A percentile compares a stretch with the other conserved stretches of the same genome.
Conservation (phyloP, 176 grass and related monocot species). For the Triticum timopheevii region DNA sequence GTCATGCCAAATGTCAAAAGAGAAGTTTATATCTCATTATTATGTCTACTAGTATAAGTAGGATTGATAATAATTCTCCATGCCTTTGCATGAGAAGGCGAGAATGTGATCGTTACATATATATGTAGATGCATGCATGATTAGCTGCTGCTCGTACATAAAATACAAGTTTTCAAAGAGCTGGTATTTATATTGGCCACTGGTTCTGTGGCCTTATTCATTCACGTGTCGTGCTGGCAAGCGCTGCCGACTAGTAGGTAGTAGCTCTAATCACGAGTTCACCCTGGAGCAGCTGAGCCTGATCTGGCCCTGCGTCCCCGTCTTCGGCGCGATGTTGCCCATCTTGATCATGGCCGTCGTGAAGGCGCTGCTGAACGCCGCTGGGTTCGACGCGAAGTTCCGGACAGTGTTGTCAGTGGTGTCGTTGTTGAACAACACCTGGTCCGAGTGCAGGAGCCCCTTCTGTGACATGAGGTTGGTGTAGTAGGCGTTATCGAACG, state of each 20-base stretch:
- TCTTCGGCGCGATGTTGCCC: slow-evolving; percentile 25
- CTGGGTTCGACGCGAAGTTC: not conserved
- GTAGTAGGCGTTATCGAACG: slow-evolving; percentile 46
- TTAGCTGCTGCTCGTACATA: too few species aligned
- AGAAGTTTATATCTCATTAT: not conserved
- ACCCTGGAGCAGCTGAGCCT: slow-evolving; percentile 27
- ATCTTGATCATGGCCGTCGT: slow-evolving; percentile 4
- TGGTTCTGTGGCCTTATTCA: too few species aligned
- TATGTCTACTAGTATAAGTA: too few species aligned
- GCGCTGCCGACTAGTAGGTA: not conserved
- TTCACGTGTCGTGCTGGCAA: too few species aligned
- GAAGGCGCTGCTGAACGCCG: not conserved
- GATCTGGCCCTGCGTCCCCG: slow-evolving; percentile 24
- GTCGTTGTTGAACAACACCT: not conserved
- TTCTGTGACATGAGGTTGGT: slow-evolving; percentile 30
- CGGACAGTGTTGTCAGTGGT: not conserved
- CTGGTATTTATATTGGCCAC: too few species aligned
- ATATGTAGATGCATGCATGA: too few species aligned
- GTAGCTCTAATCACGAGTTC: not conserved
- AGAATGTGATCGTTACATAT: too few species aligned
- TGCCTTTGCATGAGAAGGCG: too few species aligned
- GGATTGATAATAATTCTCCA: not conserved
- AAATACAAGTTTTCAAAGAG: too few species aligned
- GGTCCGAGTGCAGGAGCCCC: slow-evolving; percentile 54
- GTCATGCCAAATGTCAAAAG: too few species aligned